Base-by-base conservation (phyloP, 306 rosid species). In the Senna tora region DNA sequence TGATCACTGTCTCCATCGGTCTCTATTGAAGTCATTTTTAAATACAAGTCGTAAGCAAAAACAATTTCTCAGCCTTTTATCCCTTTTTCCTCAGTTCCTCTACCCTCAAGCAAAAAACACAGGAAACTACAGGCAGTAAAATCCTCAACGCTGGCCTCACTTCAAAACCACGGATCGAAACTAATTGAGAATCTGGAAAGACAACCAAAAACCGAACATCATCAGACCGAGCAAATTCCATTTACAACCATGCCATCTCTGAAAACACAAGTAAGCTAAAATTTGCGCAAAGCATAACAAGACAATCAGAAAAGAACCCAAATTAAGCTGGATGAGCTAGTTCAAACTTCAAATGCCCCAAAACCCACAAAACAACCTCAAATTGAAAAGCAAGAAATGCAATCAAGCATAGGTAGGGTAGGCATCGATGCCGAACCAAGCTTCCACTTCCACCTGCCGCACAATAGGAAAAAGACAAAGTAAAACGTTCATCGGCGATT, bases 11-110 rank as follows among this genome's bases (percentile, higher is more conserved):
- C 92, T 22, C 72, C 87, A 75, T 76, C 84, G 53, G 59, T 80
- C 75, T 82, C 97, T 46, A 71, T 15, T 63, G 93, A 87, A 78
- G 71, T 81, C 96, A 87, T 93, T 77, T 75, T 19, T 67, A 60
- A 32, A 70, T 65, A 54, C 46, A 83, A 55, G 75, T 32, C 53
- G 36, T 34, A 77, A 79, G 42, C 70, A 22, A 65, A 46, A 56
- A 20, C 20, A 34, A 13, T 5, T 34, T 1, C 66, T 15, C 62
- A 25, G 47, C 17, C 76, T 61, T 65, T 10, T 51, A 57, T 66
- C 21, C 71, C 62, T 41, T 65, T 65, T 15, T 60, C 53, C 75
- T 25, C 72, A 12, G 69, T 50, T 22, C 43, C 80, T 28, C 58
- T 54, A 46, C 38, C 71, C 69, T 47, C 65, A 72, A 76, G 66